A percentile compares a stretch with the other conserved stretches of the same genome.
Conservation (phyloP, 2,329 filamentous ascomycete species). For the Verticillium nonalfalfae region DNA sequence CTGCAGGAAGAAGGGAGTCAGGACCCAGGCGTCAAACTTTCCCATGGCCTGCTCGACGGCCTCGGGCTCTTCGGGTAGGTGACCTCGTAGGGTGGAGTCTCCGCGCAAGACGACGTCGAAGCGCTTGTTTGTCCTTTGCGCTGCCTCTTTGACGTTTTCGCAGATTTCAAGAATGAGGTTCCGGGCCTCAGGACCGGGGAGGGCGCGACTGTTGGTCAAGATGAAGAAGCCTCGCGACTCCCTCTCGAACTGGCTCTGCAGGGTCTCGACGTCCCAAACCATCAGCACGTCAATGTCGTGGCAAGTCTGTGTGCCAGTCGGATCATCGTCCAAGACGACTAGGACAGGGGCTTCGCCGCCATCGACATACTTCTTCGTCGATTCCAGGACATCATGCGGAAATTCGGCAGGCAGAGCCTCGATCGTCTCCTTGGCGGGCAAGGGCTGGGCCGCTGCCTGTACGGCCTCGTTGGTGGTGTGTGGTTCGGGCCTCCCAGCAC, state of each 20-base stretch:
- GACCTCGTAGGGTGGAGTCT: slow-evolving; percentile 50
- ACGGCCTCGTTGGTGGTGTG: neutral
- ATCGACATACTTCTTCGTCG: slow-evolving; percentile 11
- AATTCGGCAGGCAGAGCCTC: slow-evolving; percentile 15
- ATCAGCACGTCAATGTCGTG: slow-evolving; percentile 49
- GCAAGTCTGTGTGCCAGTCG: slow-evolving; percentile 57
- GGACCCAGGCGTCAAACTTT: slow-evolving; percentile 42
- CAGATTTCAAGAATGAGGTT: slow-evolving; percentile 44
- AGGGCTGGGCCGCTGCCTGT: neutral
- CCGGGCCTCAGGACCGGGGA: slow-evolving; percentile 40
- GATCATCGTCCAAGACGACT: slow-evolving; percentile 46
- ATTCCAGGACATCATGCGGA: slow-evolving; percentile 12
- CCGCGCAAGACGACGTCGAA: slow-evolving; percentile 52
- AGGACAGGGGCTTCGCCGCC: slow-evolving; percentile 16
- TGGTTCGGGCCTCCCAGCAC: slow-evolving; percentile 2
- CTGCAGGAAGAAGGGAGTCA: slow-evolving; percentile 54
- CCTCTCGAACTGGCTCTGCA: slow-evolving; percentile 8
- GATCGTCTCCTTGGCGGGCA: slow-evolving; percentile 16
- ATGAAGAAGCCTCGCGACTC: slow-evolving; percentile 48
- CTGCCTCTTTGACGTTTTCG: slow-evolving; percentile 37
- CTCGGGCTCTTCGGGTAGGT: slow-evolving; percentile 50
- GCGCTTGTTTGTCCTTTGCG: slow-evolving; percentile 23
- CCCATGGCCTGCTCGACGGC: slow-evolving; percentile 43
- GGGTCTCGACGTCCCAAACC: slow-evolving; percentile 36
- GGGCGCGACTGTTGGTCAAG: slow-evolving; percentile 51